A percentile compares a stretch with the other conserved stretches of the same genome.
Conservation (phyloP, 371 early-diverging fungal species). For the Nematocida ausubeli region DNA sequence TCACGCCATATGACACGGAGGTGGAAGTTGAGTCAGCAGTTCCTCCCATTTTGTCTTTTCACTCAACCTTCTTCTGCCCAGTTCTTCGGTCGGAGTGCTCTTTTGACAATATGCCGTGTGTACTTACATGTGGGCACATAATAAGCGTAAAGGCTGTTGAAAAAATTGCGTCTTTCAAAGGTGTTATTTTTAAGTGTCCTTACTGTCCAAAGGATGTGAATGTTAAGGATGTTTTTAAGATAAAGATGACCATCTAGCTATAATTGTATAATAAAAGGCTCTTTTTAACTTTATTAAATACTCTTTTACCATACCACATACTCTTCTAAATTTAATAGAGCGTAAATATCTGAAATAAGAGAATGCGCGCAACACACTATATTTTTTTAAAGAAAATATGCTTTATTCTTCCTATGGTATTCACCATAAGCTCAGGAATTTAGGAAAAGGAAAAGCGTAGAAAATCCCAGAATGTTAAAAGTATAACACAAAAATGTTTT, state of each 20-base stretch:
- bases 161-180: constrained; percentile 38
- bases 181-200: constrained; percentile 43
- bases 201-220: constrained; percentile 52
- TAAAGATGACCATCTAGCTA: constrained; percentile 17
- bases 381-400: too few species aligned
- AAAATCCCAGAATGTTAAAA: too few species aligned
- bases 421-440: too few species aligned
- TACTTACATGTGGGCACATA: constrained; percentile 50
- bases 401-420: too few species aligned
- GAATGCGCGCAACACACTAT: too few species aligned
- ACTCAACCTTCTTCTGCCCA: constrained; percentile 55
- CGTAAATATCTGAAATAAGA: too few species aligned
- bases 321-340: background rate
- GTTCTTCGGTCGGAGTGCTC: constrained; percentile 49
- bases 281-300: background rate
- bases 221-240: constrained; percentile 28
- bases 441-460: too few species aligned
- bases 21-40: constrained; percentile 44
- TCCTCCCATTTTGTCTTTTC: constrained; percentile 39
- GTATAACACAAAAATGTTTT: too few species aligned
- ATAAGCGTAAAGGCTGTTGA: constrained; percentile 35
- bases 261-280: background rate
- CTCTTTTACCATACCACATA: background rate
- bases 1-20: constrained; percentile 28
- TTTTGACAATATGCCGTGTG: constrained; percentile 38